Evolutionary conservation across 116 monocot species (phyloP), one percentile per base, ranked within the genome.

Genomic region (Phalaenopsis hybrid): DNA sequence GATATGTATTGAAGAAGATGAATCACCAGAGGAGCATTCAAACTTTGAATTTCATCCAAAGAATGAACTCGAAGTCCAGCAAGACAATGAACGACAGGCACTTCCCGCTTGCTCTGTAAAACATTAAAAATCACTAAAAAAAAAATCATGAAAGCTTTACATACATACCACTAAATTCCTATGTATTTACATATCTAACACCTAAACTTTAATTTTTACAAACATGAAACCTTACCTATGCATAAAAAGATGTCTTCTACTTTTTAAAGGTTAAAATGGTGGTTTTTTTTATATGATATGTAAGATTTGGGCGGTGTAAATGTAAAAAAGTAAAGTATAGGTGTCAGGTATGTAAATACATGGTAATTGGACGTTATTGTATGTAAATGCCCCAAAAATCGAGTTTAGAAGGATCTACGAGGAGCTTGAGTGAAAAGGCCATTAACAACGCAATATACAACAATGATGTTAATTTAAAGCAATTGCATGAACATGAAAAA

Each of bases 31-130:
- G 74, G 83, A 21, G 79, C 67, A 82, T 93, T 99, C 75, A 99
- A 84, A 76, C 75, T 82, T 82, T 77, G 81, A 72, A 99, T 88
- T n/a, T 82, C 79, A 46, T 84, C 87, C 49, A 83, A 79, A 81
- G 93, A 82, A 81, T 99, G 95, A 77, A 81, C 86, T 25, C 81
- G 75, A 78, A 80, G 76, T 28, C 98, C 98, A 81, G 80, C 91
- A 16, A 92, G 75, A 43, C 79, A 86, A 81, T 95, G 95, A 33
- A 87, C 84, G 82, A 90, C 83, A 15, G 86, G 85, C 57, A 85
- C 88, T 51, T 91, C 81, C 82, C 61, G 79, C 45, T 83, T 84
- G 58, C 52, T 86, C 97, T 97, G 76, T 15, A 86, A 87, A 85
- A 23, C 20, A 70, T 18, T 72, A 41, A 11, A 65, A 41, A 33